Evolutionary conservation across 371 early-diverging fungal species (phyloP), one percentile per base, ranked within the genome.

Genomic region (Phascolomyces articulosus): DNA sequence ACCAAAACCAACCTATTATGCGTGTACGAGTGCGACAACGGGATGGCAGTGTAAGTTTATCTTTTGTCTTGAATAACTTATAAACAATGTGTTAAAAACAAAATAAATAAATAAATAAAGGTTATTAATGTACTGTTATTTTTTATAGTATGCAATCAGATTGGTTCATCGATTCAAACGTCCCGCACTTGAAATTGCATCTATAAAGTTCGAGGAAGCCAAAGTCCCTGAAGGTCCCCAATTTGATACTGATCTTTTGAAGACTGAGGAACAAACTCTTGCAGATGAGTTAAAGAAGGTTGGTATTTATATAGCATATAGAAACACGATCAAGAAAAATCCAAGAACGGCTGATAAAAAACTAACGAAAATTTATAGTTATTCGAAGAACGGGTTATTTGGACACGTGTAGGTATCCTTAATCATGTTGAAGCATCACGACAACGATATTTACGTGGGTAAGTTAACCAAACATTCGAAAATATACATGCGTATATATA

Each of bases 331-430:
- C n/a, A n/a, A n/a, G n/a, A n/a, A n/a, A n/a, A n/a, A n/a, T n/a
- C n/a, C n/a, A 47, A 60, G 48, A 38, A 38, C 38, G 38, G 13
- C 6, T 9, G 13, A 13, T 13, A 38, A 38, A 38, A n/a, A n/a
- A n/a, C n/a, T n/a, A n/a, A n/a, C n/a, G n/a, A n/a, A 51, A 13
- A 51, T 23, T 23, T 51, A 23, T 24, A 75, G 63, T 63, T 85
- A 0, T 88, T 89, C 69, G 74, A 78, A 31, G 58, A 77, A 23
- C 75, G 87, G 10, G 89, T 89, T 48, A 70, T 88, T 29, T 89
- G 86, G 82, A 74, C 83, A 3, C 77, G 85, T 47, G 44, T 58
- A 23, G 86, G 83, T 13, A 16, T 90, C 3, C 23, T 28, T 55
- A 70, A 65, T 67, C 44, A 21, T 51, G 20, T n/a, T 87, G 1